phyloP scores from a whole-genome alignment of 129 eudicot species.

The Lonicera japonica region DNA sequence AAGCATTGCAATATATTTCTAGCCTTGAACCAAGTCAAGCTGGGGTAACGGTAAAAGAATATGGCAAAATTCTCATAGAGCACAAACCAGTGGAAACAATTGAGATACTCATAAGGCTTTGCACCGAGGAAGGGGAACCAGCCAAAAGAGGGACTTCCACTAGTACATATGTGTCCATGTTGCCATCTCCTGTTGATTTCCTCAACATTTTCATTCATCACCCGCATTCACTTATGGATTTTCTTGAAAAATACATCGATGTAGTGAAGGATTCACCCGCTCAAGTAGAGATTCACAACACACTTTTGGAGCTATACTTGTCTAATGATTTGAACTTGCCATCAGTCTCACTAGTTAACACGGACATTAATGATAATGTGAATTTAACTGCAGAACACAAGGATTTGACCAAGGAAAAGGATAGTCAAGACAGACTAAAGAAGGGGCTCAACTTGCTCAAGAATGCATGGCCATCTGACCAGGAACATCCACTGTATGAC shows the following conservation, averaged over 20 bases:
- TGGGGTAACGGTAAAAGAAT: slow-evolving; percentile 90
- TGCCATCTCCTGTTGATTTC: slow-evolving; percentile 98
- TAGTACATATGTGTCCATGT: slow-evolving; percentile 52
- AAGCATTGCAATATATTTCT: slow-evolving; percentile 79
- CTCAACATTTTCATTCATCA: slow-evolving; percentile 82
- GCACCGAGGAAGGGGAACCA: slow-evolving; percentile 67
- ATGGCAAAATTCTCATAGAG: slow-evolving; percentile 85
- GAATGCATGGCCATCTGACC: slow-evolving; percentile 86
- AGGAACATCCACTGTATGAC: slow-evolving; percentile 83
- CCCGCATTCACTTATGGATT: slow-evolving; percentile 85
- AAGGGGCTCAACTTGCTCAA: slow-evolving; percentile 83
- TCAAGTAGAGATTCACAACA: slow-evolving; percentile 91
- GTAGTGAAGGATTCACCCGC: slow-evolving; percentile 96
- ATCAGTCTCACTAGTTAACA: slow-evolving; percentile 50
- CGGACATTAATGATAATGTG: slow-evolving; percentile 43
- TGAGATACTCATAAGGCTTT: slow-evolving; percentile 76
- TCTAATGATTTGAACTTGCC: slow-evolving; percentile 71
- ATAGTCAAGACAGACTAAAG: slow-evolving; percentile 49
- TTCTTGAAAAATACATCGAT: slow-evolving; percentile 74
- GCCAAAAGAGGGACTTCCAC: slow-evolving; percentile 33
- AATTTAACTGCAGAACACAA: slow-evolving; percentile 31
- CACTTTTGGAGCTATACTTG: slow-evolving; percentile 80
- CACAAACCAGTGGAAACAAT: slow-evolving; percentile 88
- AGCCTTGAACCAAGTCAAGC: slow-evolving; percentile 94
- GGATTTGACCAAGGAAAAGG: slow-evolving; percentile 34